Evolutionary conservation across 1,139 yeast genomes (phyloP).

Genomic region (Trichomonascaceae sp.): DNA sequence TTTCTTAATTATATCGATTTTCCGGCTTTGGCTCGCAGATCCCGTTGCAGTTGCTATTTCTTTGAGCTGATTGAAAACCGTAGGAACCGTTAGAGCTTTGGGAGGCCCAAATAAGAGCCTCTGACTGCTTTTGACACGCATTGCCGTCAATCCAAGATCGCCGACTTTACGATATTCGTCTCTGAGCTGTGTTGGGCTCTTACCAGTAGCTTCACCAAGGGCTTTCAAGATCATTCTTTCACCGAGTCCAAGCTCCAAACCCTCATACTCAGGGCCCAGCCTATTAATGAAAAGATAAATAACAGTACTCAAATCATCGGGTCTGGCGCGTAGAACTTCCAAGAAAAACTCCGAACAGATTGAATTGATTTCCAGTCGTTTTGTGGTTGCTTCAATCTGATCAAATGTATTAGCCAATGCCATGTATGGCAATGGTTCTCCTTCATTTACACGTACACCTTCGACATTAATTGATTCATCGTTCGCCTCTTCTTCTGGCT

Average conservation of each 20-base stretch:
- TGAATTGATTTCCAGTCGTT: slow-evolving; percentile 73
- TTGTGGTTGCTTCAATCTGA: slow-evolving; percentile 68
- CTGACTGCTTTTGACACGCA: slow-evolving; percentile 74
- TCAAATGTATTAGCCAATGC: slow-evolving; percentile 66
- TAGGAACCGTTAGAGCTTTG: slow-evolving; percentile 62
- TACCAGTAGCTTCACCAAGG: slow-evolving; percentile 83
- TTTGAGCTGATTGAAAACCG: slow-evolving; percentile 67
- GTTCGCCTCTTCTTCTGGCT: slow-evolving; percentile 1
- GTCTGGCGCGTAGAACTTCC: slow-evolving; percentile 52
- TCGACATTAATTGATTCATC: neutral
- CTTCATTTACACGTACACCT: slow-evolving; percentile 7
- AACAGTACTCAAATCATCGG: slow-evolving; percentile 57
- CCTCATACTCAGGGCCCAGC: slow-evolving; percentile 94
- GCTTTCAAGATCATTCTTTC: slow-evolving; percentile 85
- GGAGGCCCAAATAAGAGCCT: slow-evolving; percentile 87
- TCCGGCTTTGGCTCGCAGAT: slow-evolving; percentile 72
- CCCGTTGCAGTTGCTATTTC: slow-evolving; percentile 78
- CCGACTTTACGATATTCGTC: slow-evolving; percentile 74
- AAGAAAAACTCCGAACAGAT: slow-evolving; percentile 65
- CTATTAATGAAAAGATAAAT: slow-evolving; percentile 82
- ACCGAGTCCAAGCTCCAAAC: slow-evolving; percentile 86
- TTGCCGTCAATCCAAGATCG: slow-evolving; percentile 87
- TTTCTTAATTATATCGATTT: slow-evolving; percentile 70
- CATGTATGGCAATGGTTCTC: slow-evolving; percentile 51
- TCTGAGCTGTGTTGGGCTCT: slow-evolving; percentile 63